Evolutionary conservation across 768 basidiomycete genomes (phyloP), one percentile per base, ranked within the genome.

Genomic region (Neoboletus magnificus): DNA sequence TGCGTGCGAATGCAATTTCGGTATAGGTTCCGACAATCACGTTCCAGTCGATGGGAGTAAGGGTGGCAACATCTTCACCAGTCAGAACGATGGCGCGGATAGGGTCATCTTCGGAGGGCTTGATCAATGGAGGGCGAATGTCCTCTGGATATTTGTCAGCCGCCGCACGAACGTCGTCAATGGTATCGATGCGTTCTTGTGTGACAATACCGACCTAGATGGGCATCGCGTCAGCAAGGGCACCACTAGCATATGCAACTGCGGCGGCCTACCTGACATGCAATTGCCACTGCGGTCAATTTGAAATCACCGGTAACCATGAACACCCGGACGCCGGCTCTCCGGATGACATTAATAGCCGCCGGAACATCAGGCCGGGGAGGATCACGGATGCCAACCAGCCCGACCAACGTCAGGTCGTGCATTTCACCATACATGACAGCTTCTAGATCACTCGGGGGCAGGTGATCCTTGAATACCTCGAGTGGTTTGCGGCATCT

Each of bases 301-400:
- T 77, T 71, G 66, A 81, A 81, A 62, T 83, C 82, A 45, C 82
- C 82, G 0, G 82, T 83, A 23, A 83, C 73, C 80, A 83, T 83
- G 55, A 80, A 77, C 18, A 82, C 77, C 23, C 77, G 74, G 46
- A 81, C 76, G 22, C 83, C 82, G 1, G 83, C 83, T 48, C 69
- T 65, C 23, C 78, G 69, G 60, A 79, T 80, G 45, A 77, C 70
- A 4, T 70, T 57, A 2, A 85, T 79, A 8, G 83, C 76, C 0
- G 66, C 69, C 2, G 74, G 72, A n/a, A 78, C 77, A 50, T 83
- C 78, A 12, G 74, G 67, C 25, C 82, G 74, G 11, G 82, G 82
- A 4, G 83, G 83, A 52, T 85, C 83, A 57, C 76, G 75, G 50
- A 85, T 78, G 23, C 82, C 81, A 5, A 79, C 73, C 2, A 85